Evolutionary conservation across 2,329 filamentous ascomycete genomes (phyloP), one percentile per base, ranked within the genome.

Genomic region (Camillea tinctor): DNA sequence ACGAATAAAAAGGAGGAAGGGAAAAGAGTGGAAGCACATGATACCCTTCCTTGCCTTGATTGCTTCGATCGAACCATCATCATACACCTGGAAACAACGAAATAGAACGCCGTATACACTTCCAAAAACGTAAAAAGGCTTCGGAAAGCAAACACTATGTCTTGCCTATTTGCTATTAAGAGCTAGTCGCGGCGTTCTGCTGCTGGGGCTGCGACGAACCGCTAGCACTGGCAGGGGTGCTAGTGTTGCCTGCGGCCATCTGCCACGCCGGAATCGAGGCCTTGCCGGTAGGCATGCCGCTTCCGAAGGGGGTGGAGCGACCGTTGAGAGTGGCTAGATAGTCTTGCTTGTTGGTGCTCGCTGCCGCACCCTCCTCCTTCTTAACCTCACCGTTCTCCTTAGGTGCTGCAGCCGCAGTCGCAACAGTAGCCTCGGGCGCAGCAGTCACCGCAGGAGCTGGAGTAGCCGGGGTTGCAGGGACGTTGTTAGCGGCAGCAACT

Each of bases 241-340:
- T 30, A 40, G 63, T 63, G 74, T 83, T 85, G 68, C 83, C 87
- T 30, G 86, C 80, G 72, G 89, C 88, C 81, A 92, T 84, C 76
- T 93, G 90, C 90, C 90, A 93, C 4, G 89, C 85, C 4, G 90
- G 90, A 66, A 93, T 93, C 11, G 89, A 87, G 11, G 89, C 89
- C 75, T 84, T 87, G 36, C 76, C 77, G 15, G 75, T 69, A 44
- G 82, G 75, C 63, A 79, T 77, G 59, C 81, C 78, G 61, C 82
- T 78, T 64, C 68, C 73, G 73, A 86, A 83, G 26, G 84, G 81
- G 67, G 75, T 82, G 11, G 77, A 73, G 60, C 72, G 74, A 48
- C 74, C 73, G 48, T 72, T 73, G 22, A 76, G 68, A 20, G 74
- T 70, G 1, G 78, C 73, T 13, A 71, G 58, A 55, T 72, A 73